Conservation (phyloP, 345 rosid species). For the Combretum micranthum region DNA sequence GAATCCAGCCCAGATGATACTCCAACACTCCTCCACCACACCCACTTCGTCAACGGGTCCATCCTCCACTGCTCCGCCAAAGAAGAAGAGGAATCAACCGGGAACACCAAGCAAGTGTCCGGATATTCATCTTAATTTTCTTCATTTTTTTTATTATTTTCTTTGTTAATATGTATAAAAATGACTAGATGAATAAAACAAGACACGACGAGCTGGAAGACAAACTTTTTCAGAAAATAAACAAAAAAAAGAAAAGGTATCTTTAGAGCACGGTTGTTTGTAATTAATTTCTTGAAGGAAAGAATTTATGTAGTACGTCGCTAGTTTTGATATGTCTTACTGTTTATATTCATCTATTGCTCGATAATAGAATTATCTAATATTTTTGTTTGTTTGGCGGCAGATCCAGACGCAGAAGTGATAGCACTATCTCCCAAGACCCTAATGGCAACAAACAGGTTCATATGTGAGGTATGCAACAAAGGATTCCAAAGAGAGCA, state of each 20-base stretch:
- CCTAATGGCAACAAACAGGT: slow-evolving; percentile 83
- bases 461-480: slow-evolving; percentile 81
- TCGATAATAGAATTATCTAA: not conserved
- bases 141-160: not conserved
- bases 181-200: slow-evolving; percentile 1
- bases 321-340: too few relatives aligned
- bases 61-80: slow-evolving; percentile 32
- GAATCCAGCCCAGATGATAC: slow-evolving; percentile 32
- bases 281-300: too few relatives aligned
- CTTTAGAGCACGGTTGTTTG: too few relatives aligned
- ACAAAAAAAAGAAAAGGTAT: too few relatives aligned
- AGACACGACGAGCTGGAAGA: too few relatives aligned
- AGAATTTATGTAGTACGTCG: too few relatives aligned
- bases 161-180: not conserved
- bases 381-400: slow-evolving; percentile 7
- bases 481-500: slow-evolving; percentile 91
- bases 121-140: not conserved
- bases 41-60: slow-evolving; percentile 37
- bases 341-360: slow-evolving; percentile 2
- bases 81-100: slow-evolving; percentile 73
- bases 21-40: slow-evolving; percentile 31
- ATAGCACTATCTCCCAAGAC: slow-evolving; percentile 86
- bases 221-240: too few relatives aligned
- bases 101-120: slow-evolving; percentile 76
- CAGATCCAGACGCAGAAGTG: slow-evolving; percentile 91